Evolutionary conservation across 2,329 filamentous ascomycete genomes (phyloP).

Genomic region (Clarireedia homoeocarpa): DNA sequence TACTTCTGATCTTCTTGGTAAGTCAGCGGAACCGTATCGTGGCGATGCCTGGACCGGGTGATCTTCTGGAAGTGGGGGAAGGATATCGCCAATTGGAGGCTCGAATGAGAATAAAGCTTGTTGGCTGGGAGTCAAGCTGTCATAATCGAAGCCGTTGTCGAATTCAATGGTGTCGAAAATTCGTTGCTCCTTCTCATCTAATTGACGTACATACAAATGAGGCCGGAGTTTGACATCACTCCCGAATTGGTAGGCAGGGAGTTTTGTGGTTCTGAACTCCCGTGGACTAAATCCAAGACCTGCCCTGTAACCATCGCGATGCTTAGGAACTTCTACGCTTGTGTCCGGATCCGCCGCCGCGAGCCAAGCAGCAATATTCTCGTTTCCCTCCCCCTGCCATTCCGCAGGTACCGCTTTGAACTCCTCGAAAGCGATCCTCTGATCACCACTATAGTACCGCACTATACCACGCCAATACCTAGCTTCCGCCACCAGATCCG

Average conservation of each 20-base stretch:
- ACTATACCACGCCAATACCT: too few relatives aligned
- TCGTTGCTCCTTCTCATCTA: neutral
- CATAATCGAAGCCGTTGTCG: neutral
- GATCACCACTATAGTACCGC: too few relatives aligned
- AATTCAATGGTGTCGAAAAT: slow-evolving; percentile 5
- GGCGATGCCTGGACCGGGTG: too few relatives aligned
- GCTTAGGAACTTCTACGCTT: neutral
- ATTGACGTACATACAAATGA: neutral
- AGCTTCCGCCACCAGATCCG: neutral
- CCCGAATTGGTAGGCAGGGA: neutral
- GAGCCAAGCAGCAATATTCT: neutral
- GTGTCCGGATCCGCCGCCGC: neutral
- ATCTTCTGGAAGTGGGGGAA: too few relatives aligned
- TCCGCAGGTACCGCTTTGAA: too few relatives aligned
- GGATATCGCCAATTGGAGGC: neutral
- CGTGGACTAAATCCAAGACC: neutral
- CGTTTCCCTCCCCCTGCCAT: too few relatives aligned
- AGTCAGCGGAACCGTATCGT: too few relatives aligned
- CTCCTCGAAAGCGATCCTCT: too few relatives aligned
- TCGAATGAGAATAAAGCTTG: slow-evolving; percentile 2
- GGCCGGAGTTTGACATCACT: neutral
- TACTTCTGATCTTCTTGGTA: too few relatives aligned
- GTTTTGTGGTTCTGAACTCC: neutral
- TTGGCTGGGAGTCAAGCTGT: neutral
- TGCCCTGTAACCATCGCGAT: neutral